Evolutionary conservation across 2,329 filamentous ascomycete genomes (phyloP), one percentile per base, ranked within the genome.

Genomic region (Colletotrichum plurivorum): DNA sequence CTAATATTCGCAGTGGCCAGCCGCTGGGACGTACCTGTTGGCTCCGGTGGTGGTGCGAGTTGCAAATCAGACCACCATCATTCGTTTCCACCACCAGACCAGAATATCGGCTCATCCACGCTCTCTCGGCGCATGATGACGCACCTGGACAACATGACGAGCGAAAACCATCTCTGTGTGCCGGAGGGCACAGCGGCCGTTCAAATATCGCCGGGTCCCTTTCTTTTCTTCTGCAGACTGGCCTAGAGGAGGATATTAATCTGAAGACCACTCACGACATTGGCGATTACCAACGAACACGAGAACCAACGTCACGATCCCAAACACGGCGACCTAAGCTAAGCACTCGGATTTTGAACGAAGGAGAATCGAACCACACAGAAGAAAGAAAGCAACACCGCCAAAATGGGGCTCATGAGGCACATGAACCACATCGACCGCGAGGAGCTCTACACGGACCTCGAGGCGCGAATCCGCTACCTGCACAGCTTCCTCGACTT

Each of bases 401-500:
- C 41, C 55, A 71, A 45, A 6, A 71, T 71, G 63, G 68, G 60
- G 52, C 56, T 63, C 63, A 36, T 60, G 31, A 54, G 70, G 3
- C 63, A 64, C 20, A 82, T 82, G 75, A 83, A 90, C 77, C 91
- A 93, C 75, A 85, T 94, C 73, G 88, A 92, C 78, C 89, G 92
- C 52, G 89, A 90, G 78, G 88, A 91, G 49, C 84, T 94, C 6
- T 94, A 94, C 79, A 93, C 89, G 25, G 89, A 88, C 73, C 84
- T 94, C 16, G 90, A 93, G 71, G 86, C 88, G 0, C 85, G 92
- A 58, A 88, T 94, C 68, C 87, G 88, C 59, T 94, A 94, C 71
- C 85, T 94, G 2, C 92, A 94, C 74, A 89, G 89, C 36, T 94
- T 94, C 69, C 87, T 94, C 27, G 92, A 94, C 75, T 94, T 94